Base-by-base conservation (phyloP, 164 flowering plant genomes). In the Vitis labrusca region DNA sequence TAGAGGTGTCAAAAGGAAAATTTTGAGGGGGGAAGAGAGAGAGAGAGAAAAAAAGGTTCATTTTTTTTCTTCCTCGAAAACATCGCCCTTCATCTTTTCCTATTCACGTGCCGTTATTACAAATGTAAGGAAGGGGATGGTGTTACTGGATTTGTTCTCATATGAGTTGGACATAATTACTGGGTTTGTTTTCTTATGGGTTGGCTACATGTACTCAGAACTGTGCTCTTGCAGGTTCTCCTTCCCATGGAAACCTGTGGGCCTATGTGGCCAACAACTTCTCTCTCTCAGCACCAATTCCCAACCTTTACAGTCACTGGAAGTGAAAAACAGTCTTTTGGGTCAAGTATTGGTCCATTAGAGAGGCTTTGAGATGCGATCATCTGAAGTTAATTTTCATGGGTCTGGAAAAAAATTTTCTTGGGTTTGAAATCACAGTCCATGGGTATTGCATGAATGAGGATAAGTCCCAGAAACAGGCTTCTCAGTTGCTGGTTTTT, bases 171-270 rank as follows among this genome's bases (percentile, higher is more conserved):
- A 57, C 61, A 63, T 62, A 10, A 14, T 57, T 59, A 51, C 68
- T 19, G 29, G 80, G 70, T 85, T 85, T 85, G 90, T 82, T 85
- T 76, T 78, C 81, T 78, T 86, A 50, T 85, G 87, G 63, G 71
- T 85, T 83, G 86, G 88, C 82, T 77, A 66, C 66, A 72, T 76
- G 76, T 76, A 75, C 66, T 58, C 80, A 63, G 74, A 54, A 3
- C 71, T 70, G 53, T 32, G 50, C 56, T 68, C 57, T 81, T 74
- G 68, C 81, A 75, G 78, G 63, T 75, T 27, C 76, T 77, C 76
- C 71, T 80, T 80, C 65, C 59, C 59, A 72, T 75, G 68, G 73
- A 61, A 78, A 78, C 69, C 54, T 66, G 74, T 77, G 74, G 72
- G 61, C 58, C 7, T 61, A n/a, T 61, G 51, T 65, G 67, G 64